Evolutionary conservation across 2,329 filamentous ascomycete genomes (phyloP), one percentile per base, ranked within the genome.

Genomic region (Didymella keratinophila): DNA sequence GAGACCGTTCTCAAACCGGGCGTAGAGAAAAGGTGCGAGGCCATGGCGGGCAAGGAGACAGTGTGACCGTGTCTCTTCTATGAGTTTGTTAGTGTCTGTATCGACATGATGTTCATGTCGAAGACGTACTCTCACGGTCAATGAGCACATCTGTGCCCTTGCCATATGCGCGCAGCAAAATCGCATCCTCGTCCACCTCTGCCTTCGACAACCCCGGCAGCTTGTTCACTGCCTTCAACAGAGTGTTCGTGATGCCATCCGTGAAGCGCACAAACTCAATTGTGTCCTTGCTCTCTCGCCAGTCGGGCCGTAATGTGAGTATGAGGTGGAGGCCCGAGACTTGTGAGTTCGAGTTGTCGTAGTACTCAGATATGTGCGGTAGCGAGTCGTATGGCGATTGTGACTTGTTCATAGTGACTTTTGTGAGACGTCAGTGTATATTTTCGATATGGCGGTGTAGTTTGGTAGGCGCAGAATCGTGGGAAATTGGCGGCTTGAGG

Each of bases 191-290:
- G 78, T 98, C 93, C 66, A 94, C 84, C 69, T 93, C 85, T 52
- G 93, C 87, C 69, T 90, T 86, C 49, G 91, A 89, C 65, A 89
- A 82, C 48, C 90, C 91, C 14, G 86, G 83, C 56, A 82, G 83
- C 66, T 83, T 85, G 75, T 92, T 91, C 72, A 90, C 79, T n/a
- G 89, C 88, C 76, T 93, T 93, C 63, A 93, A 83, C 47, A 94
- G 82, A 65, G 93, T 98, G 79, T 99, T 99, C 66, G 95, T 99
- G 80, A 98, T 99, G 73, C 95, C 95, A 72, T 99, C 95, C 37
- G 93, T 99, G 81, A 98, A 99, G 64, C 91, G 89, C 66, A 92
- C 84, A 74, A 98, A 92, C 71, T 95, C 88, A 69, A 99, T 84
- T 42, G 89, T 86, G 56, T 91, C 90, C 64, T 88, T 87, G 34